Conservation (phyloP, 1,284 basidiomycete species). For the Ganoderma leucocontextum region DNA sequence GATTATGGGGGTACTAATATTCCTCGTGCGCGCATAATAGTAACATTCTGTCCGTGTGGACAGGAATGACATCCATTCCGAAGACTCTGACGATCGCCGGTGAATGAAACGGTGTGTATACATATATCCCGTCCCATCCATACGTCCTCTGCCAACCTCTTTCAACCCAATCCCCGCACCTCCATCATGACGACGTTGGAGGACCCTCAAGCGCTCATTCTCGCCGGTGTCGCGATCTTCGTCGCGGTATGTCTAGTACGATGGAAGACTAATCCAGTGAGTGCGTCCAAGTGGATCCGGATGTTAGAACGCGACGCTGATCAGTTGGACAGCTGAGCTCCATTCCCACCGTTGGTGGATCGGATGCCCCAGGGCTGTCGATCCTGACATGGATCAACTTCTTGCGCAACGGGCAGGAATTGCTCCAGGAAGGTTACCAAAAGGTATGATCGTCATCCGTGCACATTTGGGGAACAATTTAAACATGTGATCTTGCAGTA, state of each 20-base stretch:
- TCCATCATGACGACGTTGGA: slow-evolving; percentile 2
- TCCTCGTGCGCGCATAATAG: too few species aligned
- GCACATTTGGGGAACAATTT: background rate
- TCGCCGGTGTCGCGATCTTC: background rate
- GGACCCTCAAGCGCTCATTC: background rate
- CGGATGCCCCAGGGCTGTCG: slow-evolving; percentile 43
- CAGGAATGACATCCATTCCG: too few species aligned
- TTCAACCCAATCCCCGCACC: background rate
- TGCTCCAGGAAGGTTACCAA: slow-evolving; percentile 50
- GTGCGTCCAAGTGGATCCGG: background rate
- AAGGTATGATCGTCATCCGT: slow-evolving; percentile 37
- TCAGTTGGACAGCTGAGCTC: slow-evolving; percentile 20
- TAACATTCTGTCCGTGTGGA: too few species aligned
- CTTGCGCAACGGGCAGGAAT: slow-evolving; percentile 41
- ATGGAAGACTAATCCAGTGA: slow-evolving; percentile 15
- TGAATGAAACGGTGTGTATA: too few species aligned
- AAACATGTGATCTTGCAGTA: slow-evolving; percentile 17
- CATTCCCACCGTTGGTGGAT: slow-evolving; percentile 42
- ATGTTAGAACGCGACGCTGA: background rate
- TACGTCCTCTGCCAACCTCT: background rate
- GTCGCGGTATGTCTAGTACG: background rate
- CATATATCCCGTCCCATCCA: background rate
- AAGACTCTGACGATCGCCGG: too few species aligned
- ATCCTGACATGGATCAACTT: slow-evolving; percentile 43
- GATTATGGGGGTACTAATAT: too few species aligned